Conservation (phyloP, 768 basidiomycete species). For the Suillus tomentosus region DNA sequence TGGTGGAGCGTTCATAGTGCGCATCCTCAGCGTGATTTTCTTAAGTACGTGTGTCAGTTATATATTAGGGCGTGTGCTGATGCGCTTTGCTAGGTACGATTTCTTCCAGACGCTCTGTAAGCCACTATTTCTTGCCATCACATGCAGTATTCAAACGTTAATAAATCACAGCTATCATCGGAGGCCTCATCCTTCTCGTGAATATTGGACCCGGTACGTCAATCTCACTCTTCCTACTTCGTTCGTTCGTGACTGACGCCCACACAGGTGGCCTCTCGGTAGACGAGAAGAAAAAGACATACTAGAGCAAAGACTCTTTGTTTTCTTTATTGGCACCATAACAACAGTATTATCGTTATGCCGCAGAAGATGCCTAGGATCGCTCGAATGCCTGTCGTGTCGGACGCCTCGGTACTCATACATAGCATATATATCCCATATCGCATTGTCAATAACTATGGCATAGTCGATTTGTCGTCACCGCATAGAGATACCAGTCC, state of each 20-base stretch:
- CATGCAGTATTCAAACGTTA: slow-evolving; percentile 13
- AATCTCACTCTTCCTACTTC: background rate
- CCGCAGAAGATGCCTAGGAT: background rate
- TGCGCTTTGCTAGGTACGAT: slow-evolving; percentile 69
- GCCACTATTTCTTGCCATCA: background rate
- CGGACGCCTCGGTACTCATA: background rate
- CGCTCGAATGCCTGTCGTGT: background rate
- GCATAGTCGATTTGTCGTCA: slow-evolving; percentile 1
- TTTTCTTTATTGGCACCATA: background rate
- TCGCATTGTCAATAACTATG: slow-evolving; percentile 6
- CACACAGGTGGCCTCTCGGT: slow-evolving; percentile 85
- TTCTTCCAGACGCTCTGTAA: slow-evolving; percentile 96
- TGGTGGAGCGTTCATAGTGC: slow-evolving; percentile 94
- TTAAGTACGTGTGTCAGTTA: slow-evolving; percentile 67
- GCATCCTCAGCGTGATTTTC: slow-evolving; percentile 96
- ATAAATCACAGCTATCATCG: slow-evolving; percentile 73
- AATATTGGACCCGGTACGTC: slow-evolving; percentile 93
- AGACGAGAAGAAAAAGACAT: slow-evolving; percentile 99
- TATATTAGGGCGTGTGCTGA: slow-evolving; percentile 23
- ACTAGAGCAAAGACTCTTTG: slow-evolving; percentile 33
- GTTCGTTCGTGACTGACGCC: slow-evolving; percentile 7
- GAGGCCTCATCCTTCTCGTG: slow-evolving; percentile 94
- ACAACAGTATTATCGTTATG: background rate
- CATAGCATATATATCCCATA: slow-evolving; percentile 7
- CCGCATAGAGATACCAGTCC: background rate